Evolutionary conservation across 169 alveolate species (phyloP).

Genomic region (Cryptosporidium muris): DNA sequence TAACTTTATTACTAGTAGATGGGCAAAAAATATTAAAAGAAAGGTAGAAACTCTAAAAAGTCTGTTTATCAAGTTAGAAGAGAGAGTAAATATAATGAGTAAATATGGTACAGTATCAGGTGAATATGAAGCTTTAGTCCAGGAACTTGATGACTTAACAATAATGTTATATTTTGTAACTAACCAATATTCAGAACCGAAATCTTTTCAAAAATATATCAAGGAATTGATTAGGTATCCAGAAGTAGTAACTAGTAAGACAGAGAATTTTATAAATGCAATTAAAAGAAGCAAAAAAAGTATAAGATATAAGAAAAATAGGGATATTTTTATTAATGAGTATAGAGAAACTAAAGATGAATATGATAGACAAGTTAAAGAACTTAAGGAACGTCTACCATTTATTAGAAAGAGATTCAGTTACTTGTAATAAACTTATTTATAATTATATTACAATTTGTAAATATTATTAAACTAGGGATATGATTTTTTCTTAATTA

Average conservation of each 20-base stretch:
- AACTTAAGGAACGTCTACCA: slow-evolving; percentile 17
- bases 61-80: slow-evolving; percentile 8
- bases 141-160: slow-evolving; percentile 60
- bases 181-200: slow-evolving; percentile 30
- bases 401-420: slow-evolving; percentile 35
- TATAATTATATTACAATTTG: background rate
- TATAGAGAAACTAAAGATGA: background rate
- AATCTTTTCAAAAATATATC: slow-evolving; percentile 2
- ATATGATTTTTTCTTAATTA: no score
- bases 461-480: no score
- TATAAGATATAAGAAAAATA: background rate
- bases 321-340: background rate
- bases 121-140: slow-evolving; percentile 29
- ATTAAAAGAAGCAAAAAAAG: slow-evolving; percentile 16
- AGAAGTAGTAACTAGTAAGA: slow-evolving; percentile 55
- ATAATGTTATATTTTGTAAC: slow-evolving; percentile 44
- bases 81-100: slow-evolving; percentile 40
- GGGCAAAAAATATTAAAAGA: slow-evolving; percentile 28
- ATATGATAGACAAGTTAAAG: background rate
- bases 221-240: slow-evolving; percentile 60
- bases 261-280: slow-evolving; percentile 22
- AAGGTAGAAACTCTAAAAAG: slow-evolving; percentile 10
- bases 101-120: slow-evolving; percentile 39
- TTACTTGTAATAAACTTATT: background rate
- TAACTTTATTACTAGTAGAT: slow-evolving; percentile 50